Conservation (phyloP, 208 protist species). For the Angomonas ambiguus region DNA sequence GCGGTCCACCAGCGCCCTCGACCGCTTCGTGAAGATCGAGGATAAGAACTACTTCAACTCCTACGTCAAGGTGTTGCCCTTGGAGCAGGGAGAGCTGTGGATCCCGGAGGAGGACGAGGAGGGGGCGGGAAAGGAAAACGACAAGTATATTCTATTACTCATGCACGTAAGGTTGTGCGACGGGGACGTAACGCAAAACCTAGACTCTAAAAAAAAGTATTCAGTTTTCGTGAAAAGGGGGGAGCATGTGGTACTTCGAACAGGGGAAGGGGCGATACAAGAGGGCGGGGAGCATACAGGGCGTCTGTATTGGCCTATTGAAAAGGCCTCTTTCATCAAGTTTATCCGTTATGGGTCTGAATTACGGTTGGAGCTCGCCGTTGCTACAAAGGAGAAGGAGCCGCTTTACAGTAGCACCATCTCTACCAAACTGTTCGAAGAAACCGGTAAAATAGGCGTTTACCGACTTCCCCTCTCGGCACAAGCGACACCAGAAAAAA, state of each 20-base stretch:
- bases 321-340: slow-evolving; percentile 71
- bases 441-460: slow-evolving; percentile 67
- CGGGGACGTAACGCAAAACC: slow-evolving; percentile 22
- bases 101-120: slow-evolving; percentile 45
- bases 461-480: slow-evolving; percentile 28
- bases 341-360: slow-evolving; percentile 64
- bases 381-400: slow-evolving; percentile 28
- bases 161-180: slow-evolving; percentile 68
- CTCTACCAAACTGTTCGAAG: slow-evolving; percentile 35
- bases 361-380: slow-evolving; percentile 60
- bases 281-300: background rate
- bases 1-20: slow-evolving; percentile 58
- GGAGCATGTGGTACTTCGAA: slow-evolving; percentile 59
- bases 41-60: slow-evolving; percentile 84
- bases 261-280: slow-evolving; percentile 44
- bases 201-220: slow-evolving; percentile 30
- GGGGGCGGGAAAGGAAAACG: slow-evolving; percentile 13
- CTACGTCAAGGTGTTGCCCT: slow-evolving; percentile 62
- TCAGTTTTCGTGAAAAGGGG: slow-evolving; percentile 69
- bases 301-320: slow-evolving; percentile 23
- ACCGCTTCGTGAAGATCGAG: slow-evolving; percentile 85
- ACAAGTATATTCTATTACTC: slow-evolving; percentile 64
- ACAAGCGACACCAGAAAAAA: background rate
- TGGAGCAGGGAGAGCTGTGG: slow-evolving; percentile 66
- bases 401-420: slow-evolving; percentile 54